These are phyloP conservation scores for Fusarium circinatum DNA, from an alignment of 2,329 filamentous ascomycete species.

Conservation along the genomic window DNA sequence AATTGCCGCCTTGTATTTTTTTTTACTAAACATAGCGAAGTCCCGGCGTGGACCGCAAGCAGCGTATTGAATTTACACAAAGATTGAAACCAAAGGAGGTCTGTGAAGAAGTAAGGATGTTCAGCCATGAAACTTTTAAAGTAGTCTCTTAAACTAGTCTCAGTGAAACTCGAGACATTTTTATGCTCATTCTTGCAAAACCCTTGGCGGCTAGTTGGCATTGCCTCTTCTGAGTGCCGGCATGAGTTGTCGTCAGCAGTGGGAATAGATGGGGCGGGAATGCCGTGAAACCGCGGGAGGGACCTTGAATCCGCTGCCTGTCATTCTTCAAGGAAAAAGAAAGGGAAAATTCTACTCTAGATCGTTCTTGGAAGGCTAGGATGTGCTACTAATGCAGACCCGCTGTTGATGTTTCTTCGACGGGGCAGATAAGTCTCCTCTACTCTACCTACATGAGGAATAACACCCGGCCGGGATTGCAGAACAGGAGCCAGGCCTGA, in stretches of 20 bases:
- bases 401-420: slow-evolving; percentile 11
- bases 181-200: neutral
- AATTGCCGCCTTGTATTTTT: neutral
- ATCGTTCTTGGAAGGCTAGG: slow-evolving; percentile 7
- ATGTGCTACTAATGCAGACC: neutral
- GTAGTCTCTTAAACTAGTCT: neutral
- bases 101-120: neutral
- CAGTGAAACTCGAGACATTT: neutral
- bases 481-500: neutral
- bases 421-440: neutral
- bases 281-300: slow-evolving; percentile 32
- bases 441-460: neutral
- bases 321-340: slow-evolving; percentile 8
- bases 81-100: neutral
- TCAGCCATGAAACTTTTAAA: neutral
- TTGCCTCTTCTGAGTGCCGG: slow-evolving; percentile 27
- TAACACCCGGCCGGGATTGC: slow-evolving; percentile 1
- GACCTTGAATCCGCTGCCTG: neutral
- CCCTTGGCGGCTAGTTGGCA: neutral
- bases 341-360: slow-evolving; percentile 17
- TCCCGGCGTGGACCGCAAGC: neutral
- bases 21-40: neutral
- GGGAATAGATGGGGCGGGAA: slow-evolving; percentile 39
- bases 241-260: slow-evolving; percentile 34
- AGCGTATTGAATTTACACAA: slow-evolving; percentile 5